Evolutionary conservation across 257 asterid genomes (phyloP), one percentile per base, ranked within the genome.

Genomic region (Capsicum baccatum): DNA sequence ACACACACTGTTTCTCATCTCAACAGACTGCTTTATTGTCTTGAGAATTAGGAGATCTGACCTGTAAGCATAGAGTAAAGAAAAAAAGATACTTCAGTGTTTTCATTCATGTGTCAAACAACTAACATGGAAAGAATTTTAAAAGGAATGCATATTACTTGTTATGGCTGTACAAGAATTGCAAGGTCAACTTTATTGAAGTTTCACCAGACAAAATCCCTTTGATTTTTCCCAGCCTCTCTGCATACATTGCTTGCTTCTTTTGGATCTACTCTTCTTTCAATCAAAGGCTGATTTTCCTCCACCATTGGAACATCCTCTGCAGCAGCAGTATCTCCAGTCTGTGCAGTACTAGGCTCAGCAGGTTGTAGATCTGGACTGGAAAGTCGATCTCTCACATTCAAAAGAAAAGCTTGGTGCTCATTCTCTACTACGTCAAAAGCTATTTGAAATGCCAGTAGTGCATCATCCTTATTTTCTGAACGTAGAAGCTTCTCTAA

Each of bases 181-280:
- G 98, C 92, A 95, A 86, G 52, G 98, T 90, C 93, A 97, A 86
- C 89, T 94, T 93, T 80, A 95, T 97, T 16, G 97, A 95, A 83
- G 98, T 94, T 90, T 95, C 97, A 69, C 99, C 99, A 0, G 95
- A 93, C 88, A 97, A 89, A 86, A 97, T 95, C 87, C 98, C 97
- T 89, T 85, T 93, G 50, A 95, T 86, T 88, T 93, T 95, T 21
- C 87, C 86, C 73, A 92, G 83, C 87, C 97, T 88, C 89, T 92
- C 98, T 26, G 92, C 92, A 87, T 95, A 95, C 80, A 79, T n/a
- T n/a, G n/a, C n/a, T 86, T 80, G 85, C 90, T 89, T 95, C 98
- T 19, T 63, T 79, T 70, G 91, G 93, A 88, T 90, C 95, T 55
- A 50, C 55, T 9, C 15, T 74, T 37, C 90, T 33, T 48, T 83